Base-by-base conservation (phyloP, 202 grass and related monocot genomes). In the Setaria viridis region DNA sequence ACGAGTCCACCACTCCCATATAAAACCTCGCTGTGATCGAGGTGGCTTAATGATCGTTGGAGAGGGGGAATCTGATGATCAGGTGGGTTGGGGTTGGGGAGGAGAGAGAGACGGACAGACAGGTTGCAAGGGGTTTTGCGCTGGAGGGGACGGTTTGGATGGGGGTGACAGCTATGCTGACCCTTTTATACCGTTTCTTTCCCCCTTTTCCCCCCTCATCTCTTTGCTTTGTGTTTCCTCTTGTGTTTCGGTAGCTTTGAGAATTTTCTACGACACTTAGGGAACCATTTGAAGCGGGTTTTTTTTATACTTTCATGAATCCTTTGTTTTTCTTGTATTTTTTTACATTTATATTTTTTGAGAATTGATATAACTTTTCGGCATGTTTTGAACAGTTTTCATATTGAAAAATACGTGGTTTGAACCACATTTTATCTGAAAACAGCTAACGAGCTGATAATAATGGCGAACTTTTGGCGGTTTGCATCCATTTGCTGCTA, bases 131-230 rank as follows among this genome's bases (percentile, higher is more conserved):
- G 84, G 62, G 70, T 85, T 93, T 88, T 88, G 90, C 84, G 92
- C 90, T 93, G 90, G 83, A 91, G 77, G 69, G 72, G 85, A 67
- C 88, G 88, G 77, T 91, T 87, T 73, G 43, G 80, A 75, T 84
- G 69, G 76, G 63, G 89, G 8, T 87, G 89, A 76, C 85, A 91
- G 85, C 76, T 80, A 84, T 70, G 59, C 11, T 56, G 50, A 4
- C 0, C 12, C 59, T 79, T 85, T 76, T 82, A 71, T 63, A 82
- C 45, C 16, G 39, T n/a, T 70, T 62, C 21, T 74, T 74, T 74
- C 17, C 5, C 10, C 2, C 4, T 13, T 6, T 3, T 12, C 10
- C 2, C 5, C 13, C 2, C 6, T 16, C 7, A 5, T 50, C 15
- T 11, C 1, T 7, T 20, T 41, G 62, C 65, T 58, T 33, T 30